Conservation (phyloP, 805 yeast species). For the Zygoascus flipseniorum region DNA sequence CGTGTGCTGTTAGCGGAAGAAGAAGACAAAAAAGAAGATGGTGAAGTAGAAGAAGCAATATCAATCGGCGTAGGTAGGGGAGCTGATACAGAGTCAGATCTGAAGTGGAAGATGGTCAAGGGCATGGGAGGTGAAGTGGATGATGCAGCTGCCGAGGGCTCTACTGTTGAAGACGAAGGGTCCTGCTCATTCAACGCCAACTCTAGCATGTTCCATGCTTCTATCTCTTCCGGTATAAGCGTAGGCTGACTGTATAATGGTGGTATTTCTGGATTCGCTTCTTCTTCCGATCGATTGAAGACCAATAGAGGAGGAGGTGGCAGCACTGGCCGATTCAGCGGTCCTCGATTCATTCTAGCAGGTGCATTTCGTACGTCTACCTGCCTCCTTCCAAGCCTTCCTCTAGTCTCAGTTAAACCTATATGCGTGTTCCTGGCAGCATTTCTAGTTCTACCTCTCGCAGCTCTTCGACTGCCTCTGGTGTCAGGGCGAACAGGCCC, state of each 20-base stretch:
- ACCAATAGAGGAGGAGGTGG: not conserved
- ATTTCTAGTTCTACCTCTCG: not conserved
- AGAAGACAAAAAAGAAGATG: not conserved
- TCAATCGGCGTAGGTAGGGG: not conserved
- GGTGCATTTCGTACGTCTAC: not conserved
- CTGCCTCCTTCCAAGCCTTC: not conserved
- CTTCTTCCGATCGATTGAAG: not conserved
- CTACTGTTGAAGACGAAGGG: not conserved
- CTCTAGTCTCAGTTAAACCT: not conserved
- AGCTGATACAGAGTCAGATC: not conserved
- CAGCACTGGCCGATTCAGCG: not conserved
- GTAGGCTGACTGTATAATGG: conserved; percentile 1
- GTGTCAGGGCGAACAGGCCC: not conserved
- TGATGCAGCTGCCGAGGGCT: not conserved
- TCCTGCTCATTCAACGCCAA: conserved; percentile 12
- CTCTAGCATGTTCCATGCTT: conserved; percentile 27
- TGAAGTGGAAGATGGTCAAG: not conserved
- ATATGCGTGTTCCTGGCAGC: not conserved
- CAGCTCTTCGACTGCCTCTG: not conserved
- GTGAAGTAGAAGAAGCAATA: not conserved
- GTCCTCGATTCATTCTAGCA: not conserved
- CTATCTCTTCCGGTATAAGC: conserved; percentile 16
- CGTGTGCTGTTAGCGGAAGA: not conserved
- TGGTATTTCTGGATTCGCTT: not conserved
- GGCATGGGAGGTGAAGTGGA: not conserved